Evolutionary conservation across 495 filamentous ascomycete species (phyloP).

Genomic region (Aspergillus steynii): DNA sequence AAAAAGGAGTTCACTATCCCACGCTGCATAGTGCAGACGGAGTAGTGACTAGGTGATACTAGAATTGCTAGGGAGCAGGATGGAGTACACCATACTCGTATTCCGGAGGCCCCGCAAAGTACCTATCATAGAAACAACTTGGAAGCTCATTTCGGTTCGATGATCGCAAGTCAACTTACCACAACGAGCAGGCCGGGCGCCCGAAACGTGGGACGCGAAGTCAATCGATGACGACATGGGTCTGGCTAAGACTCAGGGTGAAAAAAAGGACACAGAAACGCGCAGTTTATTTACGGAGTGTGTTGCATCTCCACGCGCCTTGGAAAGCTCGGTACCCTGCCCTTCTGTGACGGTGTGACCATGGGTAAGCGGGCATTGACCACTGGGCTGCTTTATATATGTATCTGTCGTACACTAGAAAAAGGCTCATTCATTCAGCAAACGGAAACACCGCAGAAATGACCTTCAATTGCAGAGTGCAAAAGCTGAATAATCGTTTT

Average conservation of each 20-base stretch:
- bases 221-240: conserved; percentile 28
- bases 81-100: not conserved
- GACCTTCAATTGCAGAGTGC: not conserved
- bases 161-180: conserved; percentile 19
- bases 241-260: not conserved
- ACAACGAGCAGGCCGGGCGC: conserved; percentile 19
- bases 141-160: conserved; percentile 15
- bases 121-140: conserved; percentile 3
- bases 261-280: conserved; percentile 6
- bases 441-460: too few relatives aligned
- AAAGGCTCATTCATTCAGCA: too few relatives aligned
- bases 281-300: conserved; percentile 9
- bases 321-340: conserved; percentile 4
- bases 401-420: not conserved
- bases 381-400: conserved; percentile 2
- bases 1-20: not conserved
- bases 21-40: not conserved
- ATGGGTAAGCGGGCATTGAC: not conserved
- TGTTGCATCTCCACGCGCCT: conserved; percentile 13
- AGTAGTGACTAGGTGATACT: not conserved
- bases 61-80: not conserved
- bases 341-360: conserved; percentile 2
- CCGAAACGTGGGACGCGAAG: conserved; percentile 30
- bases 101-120: not conserved
- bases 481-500: conserved; percentile 1